Evolutionary conservation across 352 stramenopile genomes (phyloP).

Genomic region (Phytophthora crassamura): DNA sequence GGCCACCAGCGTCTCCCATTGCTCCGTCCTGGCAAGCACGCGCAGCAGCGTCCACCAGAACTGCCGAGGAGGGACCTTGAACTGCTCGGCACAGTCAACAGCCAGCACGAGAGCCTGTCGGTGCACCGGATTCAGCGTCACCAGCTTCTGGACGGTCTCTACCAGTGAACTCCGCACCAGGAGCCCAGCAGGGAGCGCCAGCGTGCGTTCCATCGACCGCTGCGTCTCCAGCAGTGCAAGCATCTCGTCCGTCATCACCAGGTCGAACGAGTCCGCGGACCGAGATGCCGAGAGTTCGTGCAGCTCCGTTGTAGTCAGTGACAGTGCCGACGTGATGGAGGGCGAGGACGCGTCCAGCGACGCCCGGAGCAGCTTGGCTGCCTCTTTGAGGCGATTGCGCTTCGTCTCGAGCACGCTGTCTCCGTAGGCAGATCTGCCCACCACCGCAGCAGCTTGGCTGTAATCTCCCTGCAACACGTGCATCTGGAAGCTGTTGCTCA

Average conservation of each 20-base stretch:
- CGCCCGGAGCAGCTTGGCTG: constrained; percentile 38
- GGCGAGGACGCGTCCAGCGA: constrained; percentile 19
- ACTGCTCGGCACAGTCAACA: constrained; percentile 51
- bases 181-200: constrained; percentile 51
- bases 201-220: constrained; percentile 41
- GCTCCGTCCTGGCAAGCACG: constrained; percentile 48
- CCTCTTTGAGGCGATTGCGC: constrained; percentile 47
- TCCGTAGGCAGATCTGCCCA: constrained; percentile 57
- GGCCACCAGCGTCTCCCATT: constrained; percentile 55
- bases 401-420: constrained; percentile 53
- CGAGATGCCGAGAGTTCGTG: constrained; percentile 26
- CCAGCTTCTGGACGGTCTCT: constrained; percentile 68
- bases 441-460: constrained; percentile 37
- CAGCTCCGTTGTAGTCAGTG: constrained; percentile 20
- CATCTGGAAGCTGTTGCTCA: constrained; percentile 43
- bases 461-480: constrained; percentile 32
- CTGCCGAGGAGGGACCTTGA: constrained; percentile 52
- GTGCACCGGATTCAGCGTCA: constrained; percentile 54
- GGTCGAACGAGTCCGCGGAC: constrained; percentile 48
- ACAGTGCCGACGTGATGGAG: constrained; percentile 27
- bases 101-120: constrained; percentile 41
- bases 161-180: constrained; percentile 60
- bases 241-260: constrained; percentile 58
- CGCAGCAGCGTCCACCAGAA: constrained; percentile 64
- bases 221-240: constrained; percentile 55